Evolutionary conservation across 2,329 filamentous ascomycete species (phyloP), one percentile per base, ranked within the genome.

Genomic region (Apiospora aurea): DNA sequence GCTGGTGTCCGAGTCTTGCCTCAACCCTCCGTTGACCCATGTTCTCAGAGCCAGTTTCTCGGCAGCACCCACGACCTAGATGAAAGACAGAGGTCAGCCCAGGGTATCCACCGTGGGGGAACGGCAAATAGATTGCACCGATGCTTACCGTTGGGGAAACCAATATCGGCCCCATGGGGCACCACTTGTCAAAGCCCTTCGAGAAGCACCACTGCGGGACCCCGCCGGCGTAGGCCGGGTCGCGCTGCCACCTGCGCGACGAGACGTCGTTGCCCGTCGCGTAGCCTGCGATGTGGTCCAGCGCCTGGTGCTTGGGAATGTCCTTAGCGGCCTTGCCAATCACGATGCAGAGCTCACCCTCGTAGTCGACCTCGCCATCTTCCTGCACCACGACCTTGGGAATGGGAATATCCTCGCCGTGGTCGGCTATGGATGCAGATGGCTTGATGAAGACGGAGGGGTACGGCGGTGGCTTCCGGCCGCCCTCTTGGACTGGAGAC

Each of bases 171-270:
- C 88, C 88, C 0, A 90, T 71, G 0, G 88, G 89, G 0, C 86
- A 85, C 73, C 82, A 90, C 0, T 83, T 87, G 74, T 90, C 87
- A 70, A 90, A 90, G 0, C 87, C 86, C 74, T 90, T 90, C 21
- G 82, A 84, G 74, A 89, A 90, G 0, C 85, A 83, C 85, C 86
- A 90, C 76, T 90, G 88, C 49, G 49, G 49, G 8, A 26, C 49
- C 10, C 49, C 49, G 49, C 49, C 49, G 87, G 70, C 70, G 14
- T 69, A 41, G 0, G 79, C 82, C 0, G 87, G 87, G 0, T 87
- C 87, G 2, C 84, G 79, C 74, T 90, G 88, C 46, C 85, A 80
- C 73, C 88, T 87, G 0, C 88, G 84, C 0, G 84, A 83, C 0
- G 85, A 87, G 0, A 91, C 81, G 74, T 90, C 88, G 74, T 91